Conservation (phyloP, 2,329 filamentous ascomycete species). For the Claviceps humidiphila region DNA sequence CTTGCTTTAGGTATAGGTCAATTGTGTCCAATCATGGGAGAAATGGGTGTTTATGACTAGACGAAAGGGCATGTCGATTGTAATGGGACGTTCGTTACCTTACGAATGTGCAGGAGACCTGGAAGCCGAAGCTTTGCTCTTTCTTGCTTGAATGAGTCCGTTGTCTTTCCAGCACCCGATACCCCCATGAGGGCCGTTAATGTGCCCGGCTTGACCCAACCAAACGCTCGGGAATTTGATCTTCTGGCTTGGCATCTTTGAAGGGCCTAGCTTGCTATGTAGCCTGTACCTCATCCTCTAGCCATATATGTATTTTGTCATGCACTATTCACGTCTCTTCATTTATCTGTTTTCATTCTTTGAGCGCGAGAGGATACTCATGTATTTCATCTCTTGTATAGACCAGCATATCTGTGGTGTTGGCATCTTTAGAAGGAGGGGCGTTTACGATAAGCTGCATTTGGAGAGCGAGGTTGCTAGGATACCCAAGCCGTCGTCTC, state of each 20-base stretch:
- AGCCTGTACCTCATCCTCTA: conserved; percentile 47
- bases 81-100: neutral
- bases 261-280: conserved; percentile 55
- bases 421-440: neutral
- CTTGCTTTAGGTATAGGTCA: conserved; percentile 1
- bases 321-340: neutral
- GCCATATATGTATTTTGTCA: neutral
- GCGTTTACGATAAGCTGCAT: too few species aligned
- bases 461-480: too few species aligned
- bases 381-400: neutral
- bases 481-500: too few species aligned
- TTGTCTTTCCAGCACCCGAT: conserved; percentile 32
- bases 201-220: conserved; percentile 79
- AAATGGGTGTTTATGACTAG: neutral
- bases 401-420: neutral
- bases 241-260: conserved; percentile 70
- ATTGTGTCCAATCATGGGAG: neutral
- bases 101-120: too few species aligned
- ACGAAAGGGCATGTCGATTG: neutral
- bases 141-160: conserved; percentile 5
- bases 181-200: conserved; percentile 66
- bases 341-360: neutral
- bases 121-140: neutral
- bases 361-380: neutral
- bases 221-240: conserved; percentile 57